These are phyloP conservation scores for Colletotrichum navitas DNA, from an alignment of 2,329 filamentous ascomycete species.

Conservation along the genomic window DNA sequence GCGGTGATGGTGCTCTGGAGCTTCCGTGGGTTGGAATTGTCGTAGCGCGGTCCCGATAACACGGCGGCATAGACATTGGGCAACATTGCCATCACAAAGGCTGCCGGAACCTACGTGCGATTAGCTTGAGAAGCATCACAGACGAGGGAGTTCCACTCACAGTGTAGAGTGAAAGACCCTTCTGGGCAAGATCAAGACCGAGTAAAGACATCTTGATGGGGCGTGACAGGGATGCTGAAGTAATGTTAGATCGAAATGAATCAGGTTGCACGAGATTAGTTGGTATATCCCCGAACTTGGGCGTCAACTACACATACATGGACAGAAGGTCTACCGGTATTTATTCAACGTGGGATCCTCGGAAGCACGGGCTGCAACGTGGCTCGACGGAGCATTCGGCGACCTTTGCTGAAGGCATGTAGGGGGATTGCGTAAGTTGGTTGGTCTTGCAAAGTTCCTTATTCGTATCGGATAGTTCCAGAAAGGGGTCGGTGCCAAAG, in stretches of 20 bases:
- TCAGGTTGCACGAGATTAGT: not conserved
- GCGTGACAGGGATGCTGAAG: not conserved
- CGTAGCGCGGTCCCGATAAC: slow-evolving; percentile 51
- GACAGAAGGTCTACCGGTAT: not conserved
- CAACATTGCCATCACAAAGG: slow-evolving; percentile 51
- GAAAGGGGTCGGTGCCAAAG: not conserved
- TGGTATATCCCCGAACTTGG: not conserved
- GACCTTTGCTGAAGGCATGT: not conserved
- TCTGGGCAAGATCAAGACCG: slow-evolving; percentile 52
- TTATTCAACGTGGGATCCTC: not conserved
- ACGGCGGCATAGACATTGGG: slow-evolving; percentile 53
- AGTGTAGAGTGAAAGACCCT: slow-evolving; percentile 51
- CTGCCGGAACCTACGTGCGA: slow-evolving; percentile 55
- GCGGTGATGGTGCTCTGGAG: slow-evolving; percentile 50
- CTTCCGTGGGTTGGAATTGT: slow-evolving; percentile 55
- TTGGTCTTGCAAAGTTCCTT: not conserved
- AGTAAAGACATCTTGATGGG: slow-evolving; percentile 44
- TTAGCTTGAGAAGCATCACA: not conserved
- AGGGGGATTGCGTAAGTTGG: too few relatives aligned
- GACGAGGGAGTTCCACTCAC: slow-evolving; percentile 43
- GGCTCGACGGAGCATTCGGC: not conserved
- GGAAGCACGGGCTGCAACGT: not conserved
- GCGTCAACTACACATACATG: not conserved
- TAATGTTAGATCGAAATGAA: not conserved
- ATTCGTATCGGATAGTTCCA: not conserved